phyloP scores from a whole-genome alignment of 306 rosid genomes.

The Vigna unguiculata region DNA sequence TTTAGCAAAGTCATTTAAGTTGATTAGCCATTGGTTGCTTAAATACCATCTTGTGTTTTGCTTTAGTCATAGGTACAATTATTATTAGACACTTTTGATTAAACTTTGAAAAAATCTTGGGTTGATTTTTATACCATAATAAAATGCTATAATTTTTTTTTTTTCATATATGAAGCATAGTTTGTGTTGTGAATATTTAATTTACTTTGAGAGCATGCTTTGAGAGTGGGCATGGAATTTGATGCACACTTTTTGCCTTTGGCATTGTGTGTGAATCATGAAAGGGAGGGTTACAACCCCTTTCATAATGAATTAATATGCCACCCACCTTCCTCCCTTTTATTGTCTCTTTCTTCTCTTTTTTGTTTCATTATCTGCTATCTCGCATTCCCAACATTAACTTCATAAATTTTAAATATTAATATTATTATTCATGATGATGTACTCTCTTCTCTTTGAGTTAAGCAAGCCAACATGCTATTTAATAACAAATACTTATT shows the following conservation, averaged over 20 bases:
- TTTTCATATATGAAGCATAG: too few species aligned
- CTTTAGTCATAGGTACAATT: too few species aligned
- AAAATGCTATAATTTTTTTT: too few species aligned
- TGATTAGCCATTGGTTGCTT: too few species aligned
- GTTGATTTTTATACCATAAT: too few species aligned
- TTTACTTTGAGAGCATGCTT: slow-evolving; percentile 37
- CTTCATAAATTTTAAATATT: slow-evolving; percentile 37
- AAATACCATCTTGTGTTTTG: too few species aligned
- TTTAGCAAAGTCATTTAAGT: too few species aligned
- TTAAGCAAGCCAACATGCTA: slow-evolving; percentile 45
- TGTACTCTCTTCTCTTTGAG: slow-evolving; percentile 24
- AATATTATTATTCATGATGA: too few species aligned
- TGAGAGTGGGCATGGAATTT: slow-evolving; percentile 30
- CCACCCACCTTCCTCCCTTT: slow-evolving; percentile 45
- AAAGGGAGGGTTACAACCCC: slow-evolving; percentile 49
- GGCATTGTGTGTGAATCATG: slow-evolving; percentile 48
- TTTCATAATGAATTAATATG: slow-evolving; percentile 63
- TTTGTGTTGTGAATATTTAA: too few species aligned
- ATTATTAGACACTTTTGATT: too few species aligned
- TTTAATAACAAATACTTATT: neutral
- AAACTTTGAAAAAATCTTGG: too few species aligned
- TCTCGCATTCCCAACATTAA: neutral
- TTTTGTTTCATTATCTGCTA: neutral
- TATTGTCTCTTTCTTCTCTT: neutral
- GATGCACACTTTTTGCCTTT: slow-evolving; percentile 53